A percentile compares a stretch with the other conserved stretches of the same genome.
Conservation (phyloP, 202 grass and related monocot species). For the Eragrostis tef region DNA sequence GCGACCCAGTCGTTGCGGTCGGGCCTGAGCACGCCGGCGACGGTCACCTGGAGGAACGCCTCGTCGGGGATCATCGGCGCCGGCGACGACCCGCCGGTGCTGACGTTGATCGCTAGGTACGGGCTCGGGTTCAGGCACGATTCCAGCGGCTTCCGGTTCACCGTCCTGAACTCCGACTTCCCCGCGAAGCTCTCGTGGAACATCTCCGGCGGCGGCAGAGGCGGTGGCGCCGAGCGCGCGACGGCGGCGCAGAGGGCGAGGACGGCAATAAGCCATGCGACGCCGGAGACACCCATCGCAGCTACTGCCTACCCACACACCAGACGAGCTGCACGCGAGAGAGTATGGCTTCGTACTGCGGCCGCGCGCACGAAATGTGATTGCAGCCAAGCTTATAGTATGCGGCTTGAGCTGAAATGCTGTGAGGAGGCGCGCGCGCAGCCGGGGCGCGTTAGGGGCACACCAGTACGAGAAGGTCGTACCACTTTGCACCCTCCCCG, state of each 20-base stretch:
- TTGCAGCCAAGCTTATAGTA: conserved; percentile 6
- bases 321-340: not conserved
- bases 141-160: conserved; percentile 65
- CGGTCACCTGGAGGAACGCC: conserved; percentile 62
- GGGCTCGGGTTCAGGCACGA: conserved; percentile 53
- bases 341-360: not conserved
- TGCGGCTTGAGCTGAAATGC: not conserved
- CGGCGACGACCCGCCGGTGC: conserved; percentile 11
- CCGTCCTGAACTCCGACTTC: conserved; percentile 75
- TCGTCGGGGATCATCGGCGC: conserved; percentile 59
- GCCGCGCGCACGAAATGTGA: conserved; percentile 1
- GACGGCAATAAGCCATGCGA: conserved; percentile 3
- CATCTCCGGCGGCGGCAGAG: conserved; percentile 34
- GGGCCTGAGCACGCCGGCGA: conserved; percentile 57
- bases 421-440: not conserved
- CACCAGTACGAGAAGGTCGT: too few relatives aligned
- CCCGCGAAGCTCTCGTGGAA: conserved; percentile 49
- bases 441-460: not conserved
- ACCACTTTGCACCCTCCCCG: too few relatives aligned
- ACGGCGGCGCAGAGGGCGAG: conserved; percentile 13
- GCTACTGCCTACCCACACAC: not conserved
- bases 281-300: conserved; percentile 22
- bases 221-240: not conserved
- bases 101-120: conserved; percentile 55
- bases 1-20: conserved; percentile 63